Base-by-base conservation (phyloP, 176 grass and related monocot genomes). In the Avena eriantha region DNA sequence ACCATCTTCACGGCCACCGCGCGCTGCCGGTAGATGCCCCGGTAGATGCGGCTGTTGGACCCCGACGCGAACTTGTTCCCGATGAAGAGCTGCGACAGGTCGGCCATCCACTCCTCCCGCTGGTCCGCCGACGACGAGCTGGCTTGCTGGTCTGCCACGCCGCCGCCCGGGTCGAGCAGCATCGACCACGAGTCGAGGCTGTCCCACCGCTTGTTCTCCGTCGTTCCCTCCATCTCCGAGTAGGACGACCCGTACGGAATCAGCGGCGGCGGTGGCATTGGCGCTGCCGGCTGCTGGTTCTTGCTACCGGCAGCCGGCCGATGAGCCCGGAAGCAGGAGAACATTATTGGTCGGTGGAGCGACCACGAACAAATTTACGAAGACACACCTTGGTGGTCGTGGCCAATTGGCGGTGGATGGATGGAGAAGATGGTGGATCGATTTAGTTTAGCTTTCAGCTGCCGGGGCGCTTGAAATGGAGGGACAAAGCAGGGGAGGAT, bases 111-210 rank as follows among this genome's bases (percentile, higher is more conserved):
- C 74, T 94, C 87, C 86, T 94, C 87, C 23, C 76, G 73, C 43
- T 83, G 57, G 23, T 1, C 85, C 12, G 73, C 76, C 21, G 51
- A 18, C 26, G 45, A 65, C 45, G 45, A 51, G 79, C 17, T 51
- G 45, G 8, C 24, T 17, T 76, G 80, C 11, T 63, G 60, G 18
- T 47, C 41, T 31, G 46, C 90, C 17, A 39, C 69, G 0, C 53
- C 75, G 35, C 53, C 75, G 21, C 87, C 90, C 8, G 82, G 8
- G 5, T 92, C 93, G 21, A 94, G 59, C 26, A 92, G 64, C 93
- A 94, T 94, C 26, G 93, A 94, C 93, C 93, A 91, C 35, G 89
- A 94, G 36, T 94, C 92, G 29, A 94, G 71, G 72, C 84, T 92
- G 54, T 92, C 90, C 92, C 89, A 91, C 36, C 89, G 86, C 83